A percentile compares a stretch with the other conserved stretches of the same genome.
phyloP scores from a whole-genome alignment of 78 protist species.

The Acrasis kona region DNA sequence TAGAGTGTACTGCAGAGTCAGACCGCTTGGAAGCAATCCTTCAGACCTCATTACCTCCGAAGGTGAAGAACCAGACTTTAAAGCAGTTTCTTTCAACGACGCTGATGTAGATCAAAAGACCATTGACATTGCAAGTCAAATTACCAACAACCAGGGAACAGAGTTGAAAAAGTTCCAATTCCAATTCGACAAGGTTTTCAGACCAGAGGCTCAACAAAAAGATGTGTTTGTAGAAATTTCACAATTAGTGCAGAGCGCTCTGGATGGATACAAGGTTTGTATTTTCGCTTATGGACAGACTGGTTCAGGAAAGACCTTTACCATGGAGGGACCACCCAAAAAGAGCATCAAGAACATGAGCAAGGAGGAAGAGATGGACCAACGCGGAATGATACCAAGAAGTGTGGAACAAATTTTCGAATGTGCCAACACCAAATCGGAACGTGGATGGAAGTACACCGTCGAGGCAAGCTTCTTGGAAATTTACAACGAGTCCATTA shows the following conservation, averaged over 20 bases:
- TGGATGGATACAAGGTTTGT: conserved; percentile 69
- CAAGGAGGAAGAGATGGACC: neutral
- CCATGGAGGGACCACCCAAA: conserved; percentile 52
- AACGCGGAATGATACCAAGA: conserved; percentile 26
- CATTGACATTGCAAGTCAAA: neutral
- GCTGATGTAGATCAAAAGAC: neutral
- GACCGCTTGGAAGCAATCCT: too few relatives aligned
- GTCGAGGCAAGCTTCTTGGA: conserved; percentile 27
- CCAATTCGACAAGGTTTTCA: conserved; percentile 62
- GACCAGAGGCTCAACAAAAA: conserved; percentile 3
- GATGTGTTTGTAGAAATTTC: conserved; percentile 19
- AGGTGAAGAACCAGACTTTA: neutral
- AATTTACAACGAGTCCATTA: conserved; percentile 62
- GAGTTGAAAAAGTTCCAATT: conserved; percentile 22
- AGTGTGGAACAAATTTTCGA: conserved; percentile 24
- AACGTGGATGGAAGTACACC: conserved; percentile 10
- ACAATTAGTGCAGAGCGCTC: conserved; percentile 51
- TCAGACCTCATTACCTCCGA: neutral
- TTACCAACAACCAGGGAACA: neutral
- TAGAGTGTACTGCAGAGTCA: conserved; percentile 69
- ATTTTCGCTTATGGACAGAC: conserved; percentile 69
- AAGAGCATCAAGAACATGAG: neutral
- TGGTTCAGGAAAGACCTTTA: conserved; percentile 42
- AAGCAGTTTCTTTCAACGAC: neutral
- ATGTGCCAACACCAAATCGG: neutral